A percentile compares a stretch with the other conserved stretches of the same genome.
Conservation (phyloP, 768 basidiomycete genomes). For the Daedaleopsis sinensis region DNA sequence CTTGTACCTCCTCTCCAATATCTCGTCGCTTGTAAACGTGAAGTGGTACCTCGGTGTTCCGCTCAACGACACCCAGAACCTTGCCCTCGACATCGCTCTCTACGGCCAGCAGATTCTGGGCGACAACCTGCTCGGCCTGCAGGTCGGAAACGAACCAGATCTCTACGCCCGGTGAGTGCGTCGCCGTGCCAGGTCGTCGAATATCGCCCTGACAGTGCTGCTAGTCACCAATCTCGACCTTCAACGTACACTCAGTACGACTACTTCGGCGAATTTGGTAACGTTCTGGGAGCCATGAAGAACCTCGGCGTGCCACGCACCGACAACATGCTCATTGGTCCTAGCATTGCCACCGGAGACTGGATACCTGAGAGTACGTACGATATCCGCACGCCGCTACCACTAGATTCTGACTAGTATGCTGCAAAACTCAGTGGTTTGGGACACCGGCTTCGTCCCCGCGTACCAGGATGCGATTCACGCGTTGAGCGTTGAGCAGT, state of each 20-base stretch:
- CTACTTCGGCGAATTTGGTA: constrained; percentile 37
- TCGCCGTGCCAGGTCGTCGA: not conserved
- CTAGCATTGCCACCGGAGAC: constrained; percentile 33
- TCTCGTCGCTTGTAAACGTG: constrained; percentile 44
- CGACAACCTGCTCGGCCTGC: constrained; percentile 46
- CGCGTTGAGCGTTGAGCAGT: constrained; percentile 46
- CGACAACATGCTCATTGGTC: constrained; percentile 34
- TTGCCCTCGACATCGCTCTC: constrained; percentile 40
- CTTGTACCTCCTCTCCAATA: constrained; percentile 51
- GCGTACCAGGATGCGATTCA: constrained; percentile 37
- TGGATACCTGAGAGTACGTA: constrained; percentile 33
- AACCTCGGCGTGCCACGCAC: constrained; percentile 24
- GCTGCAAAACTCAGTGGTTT: constrained; percentile 25
- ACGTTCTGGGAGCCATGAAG: constrained; percentile 27
- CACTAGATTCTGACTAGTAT: too few species aligned
- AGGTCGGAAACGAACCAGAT: constrained; percentile 64
- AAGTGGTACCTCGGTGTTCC: constrained; percentile 52
- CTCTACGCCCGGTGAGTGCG: constrained; percentile 49
- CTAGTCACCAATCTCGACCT: constrained; percentile 42
- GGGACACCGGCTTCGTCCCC: constrained; percentile 34
- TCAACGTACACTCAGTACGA: constrained; percentile 30
- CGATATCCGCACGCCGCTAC: not conserved
- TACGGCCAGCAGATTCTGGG: constrained; percentile 47
- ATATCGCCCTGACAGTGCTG: not conserved
- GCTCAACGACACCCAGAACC: constrained; percentile 31